Percentiles rank a stretch among this genome's conserved stretches.
Evolutionary conservation across 2,329 filamentous ascomycete genomes (phyloP).

Genomic region (Westerdykella ornata): DNA sequence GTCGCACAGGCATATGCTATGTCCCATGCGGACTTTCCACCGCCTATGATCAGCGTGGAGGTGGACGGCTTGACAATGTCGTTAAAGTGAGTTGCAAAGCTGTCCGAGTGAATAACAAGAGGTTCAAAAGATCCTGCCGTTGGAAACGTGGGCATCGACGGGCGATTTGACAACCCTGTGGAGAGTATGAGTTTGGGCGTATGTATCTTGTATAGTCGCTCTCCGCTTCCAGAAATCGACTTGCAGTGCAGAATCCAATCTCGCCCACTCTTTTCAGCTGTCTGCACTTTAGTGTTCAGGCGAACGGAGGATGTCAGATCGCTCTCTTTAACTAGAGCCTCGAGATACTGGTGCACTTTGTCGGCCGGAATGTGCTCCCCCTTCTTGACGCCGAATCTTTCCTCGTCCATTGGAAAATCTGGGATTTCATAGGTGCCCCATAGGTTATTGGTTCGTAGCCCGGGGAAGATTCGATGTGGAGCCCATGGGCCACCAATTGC

Average conservation of each 20-base stretch:
- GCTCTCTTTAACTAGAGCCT: conserved; percentile 35
- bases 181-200: conserved; percentile 53
- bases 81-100: conserved; percentile 42
- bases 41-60: conserved; percentile 50
- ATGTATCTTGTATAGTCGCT: conserved; percentile 19
- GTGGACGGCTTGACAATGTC: conserved; percentile 33
- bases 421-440: conserved; percentile 38
- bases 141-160: conserved; percentile 49
- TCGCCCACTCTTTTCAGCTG: conserved; percentile 38
- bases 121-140: conserved; percentile 47
- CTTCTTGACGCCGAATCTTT: conserved; percentile 34
- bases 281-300: conserved; percentile 47
- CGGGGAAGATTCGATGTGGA: conserved; percentile 38
- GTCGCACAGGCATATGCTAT: conserved; percentile 53
- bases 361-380: conserved; percentile 55
- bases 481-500: conserved; percentile 41
- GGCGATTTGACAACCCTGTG: conserved; percentile 54
- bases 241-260: conserved; percentile 18
- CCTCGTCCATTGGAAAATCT: conserved; percentile 33
- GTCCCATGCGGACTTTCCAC: conserved; percentile 58
- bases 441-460: conserved; percentile 42
- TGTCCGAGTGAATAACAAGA: conserved; percentile 53
- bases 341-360: conserved; percentile 52
- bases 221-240: not conserved
- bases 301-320: conserved; percentile 45